Base-by-base conservation (phyloP, 768 basidiomycete genomes). In the Tylopilus intermedius region DNA sequence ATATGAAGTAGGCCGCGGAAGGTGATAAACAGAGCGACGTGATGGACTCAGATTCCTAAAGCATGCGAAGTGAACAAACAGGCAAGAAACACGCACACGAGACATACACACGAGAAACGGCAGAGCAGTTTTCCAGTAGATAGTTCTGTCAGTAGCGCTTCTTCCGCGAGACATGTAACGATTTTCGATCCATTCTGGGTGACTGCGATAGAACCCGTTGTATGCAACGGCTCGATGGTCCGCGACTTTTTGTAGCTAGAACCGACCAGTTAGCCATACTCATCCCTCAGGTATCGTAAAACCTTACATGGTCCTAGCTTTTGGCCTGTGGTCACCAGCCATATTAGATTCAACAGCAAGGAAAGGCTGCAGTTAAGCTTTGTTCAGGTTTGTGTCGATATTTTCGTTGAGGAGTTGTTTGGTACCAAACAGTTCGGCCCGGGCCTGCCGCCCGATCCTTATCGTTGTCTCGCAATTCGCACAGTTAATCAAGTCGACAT, bases 121-220 rank as follows among this genome's bases (percentile, higher is more conserved):
- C 88, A 92, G 32, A 96, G 81, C 54, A 86, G 79, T 45, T 72
- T 67, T 5, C 94, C 93, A 45, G 76, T 81, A 40, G 76, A 72
- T n/a, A 92, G 74, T 57, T 94, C 84, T 18, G 93, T 95, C 45
- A 94, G 71, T 15, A 97, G 65, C 6, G 89, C 84, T 55, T 93
- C 85, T 62, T 94, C 93, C 41, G 81, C 86, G 11, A 98, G 81
- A 58, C 93, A 94, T 35, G 92, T 93, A 47, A 93, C 79, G 30
- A 98, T 76, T 70, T 77, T 84, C 49, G 72, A 75, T 45, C 90
- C 94, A 73, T 97, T 90, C 43, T 73, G 68, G 4, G 90, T 84
- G 45, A 90, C 74, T 10, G 88, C 82, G 26, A 94, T 83, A 14
- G 92, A 88, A 29, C 96, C 96, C 38, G 82, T 82, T 2, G 95